Evolutionary conservation across 345 rosid genomes (phyloP).

Genomic region (Aegle marmelos): DNA sequence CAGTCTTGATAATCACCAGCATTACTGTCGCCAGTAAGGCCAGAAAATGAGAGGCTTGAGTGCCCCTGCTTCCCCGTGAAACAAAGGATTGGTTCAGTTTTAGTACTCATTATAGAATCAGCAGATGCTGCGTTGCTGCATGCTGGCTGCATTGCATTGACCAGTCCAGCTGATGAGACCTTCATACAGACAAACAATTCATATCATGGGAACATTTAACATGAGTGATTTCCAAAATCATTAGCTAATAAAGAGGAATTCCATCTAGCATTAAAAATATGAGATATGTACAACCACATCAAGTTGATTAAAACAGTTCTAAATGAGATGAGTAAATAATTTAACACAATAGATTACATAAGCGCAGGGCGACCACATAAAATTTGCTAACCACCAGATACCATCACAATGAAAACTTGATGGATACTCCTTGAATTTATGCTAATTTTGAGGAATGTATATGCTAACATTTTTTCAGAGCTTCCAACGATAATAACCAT

Average conservation of each 20-base stretch:
- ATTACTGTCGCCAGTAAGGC: slow-evolving; percentile 78
- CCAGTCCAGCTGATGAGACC: slow-evolving; percentile 56
- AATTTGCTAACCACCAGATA: neutral
- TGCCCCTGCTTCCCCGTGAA: slow-evolving; percentile 50
- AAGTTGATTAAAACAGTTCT: neutral
- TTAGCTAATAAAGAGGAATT: neutral
- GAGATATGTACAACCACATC: slow-evolving; percentile 1
- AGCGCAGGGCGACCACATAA: neutral
- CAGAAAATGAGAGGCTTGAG: slow-evolving; percentile 85
- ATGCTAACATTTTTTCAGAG: neutral
- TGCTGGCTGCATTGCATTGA: slow-evolving; percentile 55
- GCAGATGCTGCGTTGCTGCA: slow-evolving; percentile 78
- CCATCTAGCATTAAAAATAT: neutral
- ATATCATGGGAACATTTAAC: slow-evolving; percentile 3
- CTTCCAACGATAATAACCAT: neutral
- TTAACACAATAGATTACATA: neutral
- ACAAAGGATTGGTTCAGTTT: slow-evolving; percentile 83
- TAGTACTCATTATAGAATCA: slow-evolving; percentile 80
- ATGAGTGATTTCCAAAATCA: neutral
- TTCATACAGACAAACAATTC: slow-evolving; percentile 20
- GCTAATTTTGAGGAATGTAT: neutral
- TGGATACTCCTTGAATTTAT: neutral
- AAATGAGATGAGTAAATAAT: neutral
- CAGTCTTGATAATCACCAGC: slow-evolving; percentile 89
- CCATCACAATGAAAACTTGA: neutral